Percentiles rank a stretch among this genome's conserved stretches.
These are phyloP conservation scores for Trichoderma asperelloides DNA, from an alignment of 495 filamentous ascomycete genomes.

Conservation along the genomic window DNA sequence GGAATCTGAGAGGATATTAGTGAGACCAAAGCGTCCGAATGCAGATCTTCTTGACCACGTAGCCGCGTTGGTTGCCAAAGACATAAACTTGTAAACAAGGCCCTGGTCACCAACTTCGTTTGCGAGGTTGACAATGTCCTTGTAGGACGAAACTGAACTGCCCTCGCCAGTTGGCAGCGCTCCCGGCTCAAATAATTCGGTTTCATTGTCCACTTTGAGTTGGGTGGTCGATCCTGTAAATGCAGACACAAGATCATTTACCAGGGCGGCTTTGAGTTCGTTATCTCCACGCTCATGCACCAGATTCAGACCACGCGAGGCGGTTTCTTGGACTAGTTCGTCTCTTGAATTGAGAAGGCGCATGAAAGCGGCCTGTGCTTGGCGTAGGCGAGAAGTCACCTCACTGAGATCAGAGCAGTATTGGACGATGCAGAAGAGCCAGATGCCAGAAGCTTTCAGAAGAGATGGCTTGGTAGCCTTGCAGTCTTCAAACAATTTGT, in stretches of 20 bases:
- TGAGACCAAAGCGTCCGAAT: conserved; percentile 88
- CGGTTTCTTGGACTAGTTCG: conserved; percentile 89
- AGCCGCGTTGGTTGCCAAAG: conserved; percentile 83
- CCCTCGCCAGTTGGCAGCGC: conserved; percentile 85
- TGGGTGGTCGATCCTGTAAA: conserved; percentile 71
- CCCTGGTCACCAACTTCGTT: conserved; percentile 91
- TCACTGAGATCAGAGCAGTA: conserved; percentile 69
- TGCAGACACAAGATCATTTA: conserved; percentile 74
- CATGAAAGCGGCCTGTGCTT: conserved; percentile 82
- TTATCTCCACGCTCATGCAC: conserved; percentile 88
- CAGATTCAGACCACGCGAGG: conserved; percentile 77
- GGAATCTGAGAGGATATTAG: conserved; percentile 80
- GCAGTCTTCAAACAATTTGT: conserved; percentile 65
- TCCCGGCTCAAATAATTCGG: conserved; percentile 89
- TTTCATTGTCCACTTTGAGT: conserved; percentile 77
- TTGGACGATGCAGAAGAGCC: conserved; percentile 87
- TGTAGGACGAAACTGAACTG: conserved; percentile 84
- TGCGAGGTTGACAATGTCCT: conserved; percentile 87
- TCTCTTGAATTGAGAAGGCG: conserved; percentile 79
- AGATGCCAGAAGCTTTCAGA: conserved; percentile 82
- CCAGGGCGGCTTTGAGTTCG: conserved; percentile 68
- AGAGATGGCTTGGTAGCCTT: conserved; percentile 75
- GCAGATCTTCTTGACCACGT: conserved; percentile 93
- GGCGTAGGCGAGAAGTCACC: conserved; percentile 60
- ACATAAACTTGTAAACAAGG: conserved; percentile 95